These are phyloP conservation scores for Euphorbia schlechtendalii DNA, from an alignment of 441 rosid genomes.

Conservation along the genomic window DNA sequence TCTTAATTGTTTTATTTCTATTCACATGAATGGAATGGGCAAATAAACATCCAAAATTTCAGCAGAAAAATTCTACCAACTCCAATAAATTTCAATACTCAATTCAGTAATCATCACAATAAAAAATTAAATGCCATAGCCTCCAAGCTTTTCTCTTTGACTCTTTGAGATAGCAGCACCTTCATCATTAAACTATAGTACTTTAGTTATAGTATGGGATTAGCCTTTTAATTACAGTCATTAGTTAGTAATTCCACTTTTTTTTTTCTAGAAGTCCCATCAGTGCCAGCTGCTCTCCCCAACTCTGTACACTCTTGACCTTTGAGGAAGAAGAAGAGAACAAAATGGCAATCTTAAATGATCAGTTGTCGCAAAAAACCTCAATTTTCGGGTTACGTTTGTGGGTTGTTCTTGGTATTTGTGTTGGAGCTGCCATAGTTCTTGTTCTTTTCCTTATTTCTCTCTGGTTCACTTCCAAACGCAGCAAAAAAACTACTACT, in stretches of 20 bases:
- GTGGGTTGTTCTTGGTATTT: slow-evolving; percentile 31
- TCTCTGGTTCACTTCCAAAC: too few species aligned
- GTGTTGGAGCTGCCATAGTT: too few species aligned
- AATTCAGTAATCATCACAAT: neutral
- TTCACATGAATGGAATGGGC: slow-evolving; percentile 1
- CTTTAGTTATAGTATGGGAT: too few species aligned
- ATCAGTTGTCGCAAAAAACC: slow-evolving; percentile 40
- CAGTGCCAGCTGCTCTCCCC: slow-evolving; percentile 16
- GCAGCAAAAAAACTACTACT: too few species aligned
- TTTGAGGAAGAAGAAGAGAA: slow-evolving; percentile 10
- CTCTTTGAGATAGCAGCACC: too few species aligned
- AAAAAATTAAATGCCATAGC: too few species aligned
- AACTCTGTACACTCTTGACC: slow-evolving; percentile 7
- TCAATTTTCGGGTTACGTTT: slow-evolving; percentile 52
- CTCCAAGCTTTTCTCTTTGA: too few species aligned
- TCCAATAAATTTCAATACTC: neutral
- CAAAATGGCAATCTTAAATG: slow-evolving; percentile 43
- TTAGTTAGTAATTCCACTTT: neutral
- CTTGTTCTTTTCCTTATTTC: too few species aligned
- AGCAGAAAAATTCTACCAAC: slow-evolving; percentile 5
- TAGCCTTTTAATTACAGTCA: too few species aligned
- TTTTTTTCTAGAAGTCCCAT: neutral
- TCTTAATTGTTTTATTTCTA: neutral
- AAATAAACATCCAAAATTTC: neutral
- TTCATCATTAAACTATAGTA: too few species aligned